Base-by-base conservation (phyloP, 805 yeast species). In the Metschnikowia corniflorae region DNA sequence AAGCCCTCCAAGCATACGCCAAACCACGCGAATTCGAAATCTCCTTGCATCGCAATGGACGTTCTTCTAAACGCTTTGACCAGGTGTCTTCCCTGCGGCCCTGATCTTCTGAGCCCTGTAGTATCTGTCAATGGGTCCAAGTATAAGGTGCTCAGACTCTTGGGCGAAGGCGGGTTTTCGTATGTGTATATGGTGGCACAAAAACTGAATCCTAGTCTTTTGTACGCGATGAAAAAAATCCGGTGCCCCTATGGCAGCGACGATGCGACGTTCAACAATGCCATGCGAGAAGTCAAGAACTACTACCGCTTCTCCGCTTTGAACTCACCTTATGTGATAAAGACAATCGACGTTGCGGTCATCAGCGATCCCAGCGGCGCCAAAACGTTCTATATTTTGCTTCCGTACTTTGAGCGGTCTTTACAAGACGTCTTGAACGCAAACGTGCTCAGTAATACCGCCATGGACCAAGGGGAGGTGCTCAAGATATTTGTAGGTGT, bases 91-190 rank as follows among this genome's bases (percentile, higher is more conserved):
- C 78, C 78, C 5, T 74, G 79, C 46, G 48, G 70, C 17, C 71
- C 72, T 2, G 57, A 53, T 35, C 37, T 57, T 20, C 56, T 69
- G 29, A 55, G 75, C 12, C 89, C 93, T 1, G 70, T 70, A 7
- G 62, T 88, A 8, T 53, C 67, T 13, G 75, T 89, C 44, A 83
- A 84, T 56, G 75, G 77, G 37, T 69, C 75, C 24, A 65, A 67
- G 31, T 85, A 82, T 63, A 70, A 67, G 49, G 81, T 89, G 13
- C 61, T 78, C 36, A 72, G 77, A 41, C 69, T 89, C n/a, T 65
- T 89, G 6, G 96, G 95, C 7, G 97, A 88, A 63, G 95, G 95
- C 2, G 94, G 93, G 10, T 84, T 83, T 54, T 81, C 95, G 0
- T 87, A 83, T 49, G 95, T 86, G 7, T 89, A 89, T 53, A 65